These are phyloP conservation scores for Phytopythium helicoides DNA, from an alignment of 352 stramenopile genomes.

Conservation along the genomic window DNA sequence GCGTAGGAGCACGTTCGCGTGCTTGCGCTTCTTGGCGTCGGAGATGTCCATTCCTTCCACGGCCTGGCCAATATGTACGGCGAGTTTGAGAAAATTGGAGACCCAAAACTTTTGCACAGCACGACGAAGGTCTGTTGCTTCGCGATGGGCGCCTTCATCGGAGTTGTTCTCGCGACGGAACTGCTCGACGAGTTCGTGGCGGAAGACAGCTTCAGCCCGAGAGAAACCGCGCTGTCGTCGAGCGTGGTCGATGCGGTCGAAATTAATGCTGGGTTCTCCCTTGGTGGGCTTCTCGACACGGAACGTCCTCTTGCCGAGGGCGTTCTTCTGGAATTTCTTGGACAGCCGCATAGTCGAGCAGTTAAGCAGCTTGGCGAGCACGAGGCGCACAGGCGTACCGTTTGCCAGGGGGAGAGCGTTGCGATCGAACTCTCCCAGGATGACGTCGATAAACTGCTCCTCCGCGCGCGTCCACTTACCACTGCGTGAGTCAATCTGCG, in stretches of 20 bases:
- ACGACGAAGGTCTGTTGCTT: slow-evolving; percentile 66
- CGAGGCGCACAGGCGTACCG: slow-evolving; percentile 78
- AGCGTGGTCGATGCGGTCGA: slow-evolving; percentile 63
- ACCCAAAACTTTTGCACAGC: slow-evolving; percentile 88
- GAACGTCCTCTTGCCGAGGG: slow-evolving; percentile 84
- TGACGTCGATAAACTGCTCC: slow-evolving; percentile 84
- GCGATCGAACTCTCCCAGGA: slow-evolving; percentile 80
- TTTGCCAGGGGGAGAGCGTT: slow-evolving; percentile 73
- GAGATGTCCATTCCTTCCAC: slow-evolving; percentile 75
- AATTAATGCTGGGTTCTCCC: slow-evolving; percentile 63
- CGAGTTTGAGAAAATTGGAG: slow-evolving; percentile 81
- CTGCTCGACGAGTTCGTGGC: slow-evolving; percentile 78
- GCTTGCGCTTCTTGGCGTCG: slow-evolving; percentile 82
- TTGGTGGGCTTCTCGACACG: slow-evolving; percentile 66
- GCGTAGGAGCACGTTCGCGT: slow-evolving; percentile 69
- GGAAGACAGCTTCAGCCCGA: slow-evolving; percentile 65
- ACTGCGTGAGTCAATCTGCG: slow-evolving; percentile 61
- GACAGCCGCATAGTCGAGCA: slow-evolving; percentile 88
- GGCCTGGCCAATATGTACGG: slow-evolving; percentile 67
- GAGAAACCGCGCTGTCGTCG: slow-evolving; percentile 73
- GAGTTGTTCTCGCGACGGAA: slow-evolving; percentile 85
- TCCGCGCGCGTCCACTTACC: slow-evolving; percentile 85
- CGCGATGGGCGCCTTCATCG: slow-evolving; percentile 65
- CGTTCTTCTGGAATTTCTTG: slow-evolving; percentile 90
- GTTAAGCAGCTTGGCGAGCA: slow-evolving; percentile 85